These are phyloP conservation scores for Polygonum aviculare DNA, from an alignment of 148 eudicot species.

Conservation along the genomic window DNA sequence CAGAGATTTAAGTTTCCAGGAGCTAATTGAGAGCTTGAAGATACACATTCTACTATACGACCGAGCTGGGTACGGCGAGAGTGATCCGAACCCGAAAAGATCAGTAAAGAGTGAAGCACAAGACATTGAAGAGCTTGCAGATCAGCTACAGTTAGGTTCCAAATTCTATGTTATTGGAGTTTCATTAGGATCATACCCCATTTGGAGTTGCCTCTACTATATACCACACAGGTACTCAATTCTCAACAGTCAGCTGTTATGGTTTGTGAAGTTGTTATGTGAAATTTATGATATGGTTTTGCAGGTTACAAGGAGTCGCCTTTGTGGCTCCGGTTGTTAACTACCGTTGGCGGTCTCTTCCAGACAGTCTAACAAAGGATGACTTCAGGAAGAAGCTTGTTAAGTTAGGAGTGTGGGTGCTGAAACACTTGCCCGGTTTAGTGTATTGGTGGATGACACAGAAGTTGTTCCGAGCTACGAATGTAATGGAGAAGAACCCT, in stretches of 20 bases:
- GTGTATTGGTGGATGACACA: constrained; percentile 82
- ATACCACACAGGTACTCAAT: constrained; percentile 43
- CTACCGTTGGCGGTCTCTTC: constrained; percentile 67
- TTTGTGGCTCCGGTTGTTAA: constrained; percentile 57
- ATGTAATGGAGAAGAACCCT: constrained; percentile 49
- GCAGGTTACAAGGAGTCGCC: constrained; percentile 69
- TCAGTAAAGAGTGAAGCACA: constrained; percentile 47
- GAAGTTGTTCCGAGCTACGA: constrained; percentile 41
- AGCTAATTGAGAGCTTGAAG: constrained; percentile 33
- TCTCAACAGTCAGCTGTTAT: not conserved
- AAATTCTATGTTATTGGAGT: constrained; percentile 53
- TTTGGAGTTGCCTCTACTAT: constrained; percentile 49
- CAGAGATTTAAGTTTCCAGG: constrained; percentile 33
- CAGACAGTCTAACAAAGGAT: constrained; percentile 33
- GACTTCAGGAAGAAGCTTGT: constrained; percentile 46
- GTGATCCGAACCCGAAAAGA: constrained; percentile 57
- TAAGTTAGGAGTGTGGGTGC: constrained; percentile 29
- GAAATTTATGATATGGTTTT: not conserved
- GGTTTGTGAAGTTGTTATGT: not conserved
- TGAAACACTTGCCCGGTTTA: constrained; percentile 44
- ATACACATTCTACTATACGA: constrained; percentile 50
- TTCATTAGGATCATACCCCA: constrained; percentile 50
- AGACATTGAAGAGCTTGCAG: constrained; percentile 61
- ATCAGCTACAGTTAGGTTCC: constrained; percentile 44
- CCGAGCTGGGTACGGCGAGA: constrained; percentile 66